Evolutionary conservation across 768 basidiomycete genomes (phyloP).

Genomic region (Lentinula edodes): DNA sequence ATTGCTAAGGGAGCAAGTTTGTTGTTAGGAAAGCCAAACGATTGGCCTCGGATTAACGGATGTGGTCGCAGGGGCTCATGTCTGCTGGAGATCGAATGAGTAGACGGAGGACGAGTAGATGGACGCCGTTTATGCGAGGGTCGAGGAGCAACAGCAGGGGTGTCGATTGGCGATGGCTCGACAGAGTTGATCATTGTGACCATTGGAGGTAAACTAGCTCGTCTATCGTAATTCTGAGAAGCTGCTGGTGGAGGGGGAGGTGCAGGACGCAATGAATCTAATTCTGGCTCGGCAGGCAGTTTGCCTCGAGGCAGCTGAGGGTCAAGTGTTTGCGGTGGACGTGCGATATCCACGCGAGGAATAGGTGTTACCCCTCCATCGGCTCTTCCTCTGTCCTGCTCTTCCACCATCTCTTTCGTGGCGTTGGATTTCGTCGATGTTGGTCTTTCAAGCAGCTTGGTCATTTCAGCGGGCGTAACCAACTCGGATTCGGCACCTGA

Average conservation of each 20-base stretch:
- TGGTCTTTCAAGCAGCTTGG: slow-evolving; percentile 9
- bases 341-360: slow-evolving; percentile 31
- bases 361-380: slow-evolving; percentile 11
- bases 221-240: background rate
- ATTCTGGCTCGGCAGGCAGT: background rate
- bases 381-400: background rate
- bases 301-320: slow-evolving; percentile 14
- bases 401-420: slow-evolving; percentile 3
- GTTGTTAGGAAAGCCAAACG: slow-evolving; percentile 47
- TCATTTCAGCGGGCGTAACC: slow-evolving; percentile 18
- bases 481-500: slow-evolving; percentile 34
- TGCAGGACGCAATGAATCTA: background rate
- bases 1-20: slow-evolving; percentile 52
- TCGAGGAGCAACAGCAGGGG: slow-evolving; percentile 22
- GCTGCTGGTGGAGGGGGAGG: background rate
- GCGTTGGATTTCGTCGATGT: background rate
- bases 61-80: slow-evolving; percentile 55
- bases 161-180: slow-evolving; percentile 32
- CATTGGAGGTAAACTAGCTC: background rate
- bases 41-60: slow-evolving; percentile 72
- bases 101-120: slow-evolving; percentile 58
- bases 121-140: slow-evolving; percentile 30
- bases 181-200: slow-evolving; percentile 27
- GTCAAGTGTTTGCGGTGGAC: slow-evolving; percentile 22
- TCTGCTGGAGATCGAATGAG: slow-evolving; percentile 44